Percentiles rank a stretch among this genome's conserved stretches.
Conservation (phyloP, 306 rosid genomes). For the Sicyos baderoa region DNA sequence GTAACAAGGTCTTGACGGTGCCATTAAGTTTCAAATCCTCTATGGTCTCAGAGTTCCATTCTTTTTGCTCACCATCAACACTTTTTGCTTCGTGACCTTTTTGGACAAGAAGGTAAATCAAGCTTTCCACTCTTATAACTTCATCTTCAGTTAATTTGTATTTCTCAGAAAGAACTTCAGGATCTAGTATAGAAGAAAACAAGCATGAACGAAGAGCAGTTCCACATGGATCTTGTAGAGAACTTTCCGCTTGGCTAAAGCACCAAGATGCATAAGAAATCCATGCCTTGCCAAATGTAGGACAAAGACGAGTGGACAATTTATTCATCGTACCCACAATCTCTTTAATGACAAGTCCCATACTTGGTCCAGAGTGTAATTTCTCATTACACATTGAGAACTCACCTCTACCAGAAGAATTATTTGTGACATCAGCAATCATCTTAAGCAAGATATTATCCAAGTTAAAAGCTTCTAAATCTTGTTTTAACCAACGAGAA, state of each 20-base stretch:
- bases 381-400: constrained; percentile 29
- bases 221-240: constrained; percentile 44
- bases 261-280: constrained; percentile 95
- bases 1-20: constrained; percentile 34
- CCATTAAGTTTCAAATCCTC: constrained; percentile 35
- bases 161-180: constrained; percentile 60
- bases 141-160: constrained; percentile 66
- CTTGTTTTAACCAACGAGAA: constrained; percentile 61
- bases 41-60: constrained; percentile 27
- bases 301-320: constrained; percentile 71
- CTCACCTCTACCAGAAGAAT: constrained; percentile 29
- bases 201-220: constrained; percentile 42
- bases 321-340: constrained; percentile 69
- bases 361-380: constrained; percentile 23
- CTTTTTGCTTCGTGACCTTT: constrained; percentile 32
- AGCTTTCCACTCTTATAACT: constrained; percentile 42
- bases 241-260: constrained; percentile 66
- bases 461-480: constrained; percentile 45
- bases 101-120: constrained; percentile 44
- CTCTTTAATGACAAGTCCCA: constrained; percentile 55
- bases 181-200: constrained; percentile 52
- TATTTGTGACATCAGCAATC: constrained; percentile 36
- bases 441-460: constrained; percentile 45
- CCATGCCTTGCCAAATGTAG: constrained; percentile 89
- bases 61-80: constrained; percentile 40